Base-by-base conservation (phyloP, 371 early-diverging fungal species). In the Apophysomyces trapeziformis region DNA sequence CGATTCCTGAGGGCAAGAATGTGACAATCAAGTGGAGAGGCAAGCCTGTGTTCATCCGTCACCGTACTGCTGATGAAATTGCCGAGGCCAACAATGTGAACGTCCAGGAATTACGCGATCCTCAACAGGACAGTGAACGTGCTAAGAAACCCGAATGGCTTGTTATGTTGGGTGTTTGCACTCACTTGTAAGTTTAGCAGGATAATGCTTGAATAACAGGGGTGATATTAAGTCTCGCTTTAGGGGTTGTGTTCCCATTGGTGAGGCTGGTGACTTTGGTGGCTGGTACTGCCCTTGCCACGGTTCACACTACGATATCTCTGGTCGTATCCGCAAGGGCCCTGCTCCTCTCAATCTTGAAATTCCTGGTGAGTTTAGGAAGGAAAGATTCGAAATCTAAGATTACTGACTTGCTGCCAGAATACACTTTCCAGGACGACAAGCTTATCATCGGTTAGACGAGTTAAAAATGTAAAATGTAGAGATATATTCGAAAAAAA, bases 211-310 rank as follows among this genome's bases (percentile, higher is more conserved):
- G 5, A 21, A 43, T 37, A 37, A 36, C 54, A 21, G 21, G 32
- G 32, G 32, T 26, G 32, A 21, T 11, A 9, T 50, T 50, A 50
- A 50, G 54, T 7, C 38, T 26, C 67, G 58, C 26, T 65, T 14
- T 74, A 84, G 90, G 76, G 96, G 99, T 76, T 98, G 99, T 86
- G 98, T 98, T 57, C 99, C 99, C 66, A 92, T 97, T 72, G 97
- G 96, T 66, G 97, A 98, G 78, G 91, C 97, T 79, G 98, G 98
- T 83, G 99, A 98, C 69, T 98, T 84, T 75, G 96, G 95, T 71
- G 99, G 98, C 67, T 98, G 98, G 98, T 98, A 96, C 88, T 98
- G 99, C 88, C 99, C 99, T 62, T 98, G 99, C 92, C 97, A 96
- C 85, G 98, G 99, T 72, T 97, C 97, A 64, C 97, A 96, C 79